These are phyloP conservation scores for Eucalyptus dawsonii DNA, from an alignment of 345 rosid species.

Conservation along the genomic window DNA sequence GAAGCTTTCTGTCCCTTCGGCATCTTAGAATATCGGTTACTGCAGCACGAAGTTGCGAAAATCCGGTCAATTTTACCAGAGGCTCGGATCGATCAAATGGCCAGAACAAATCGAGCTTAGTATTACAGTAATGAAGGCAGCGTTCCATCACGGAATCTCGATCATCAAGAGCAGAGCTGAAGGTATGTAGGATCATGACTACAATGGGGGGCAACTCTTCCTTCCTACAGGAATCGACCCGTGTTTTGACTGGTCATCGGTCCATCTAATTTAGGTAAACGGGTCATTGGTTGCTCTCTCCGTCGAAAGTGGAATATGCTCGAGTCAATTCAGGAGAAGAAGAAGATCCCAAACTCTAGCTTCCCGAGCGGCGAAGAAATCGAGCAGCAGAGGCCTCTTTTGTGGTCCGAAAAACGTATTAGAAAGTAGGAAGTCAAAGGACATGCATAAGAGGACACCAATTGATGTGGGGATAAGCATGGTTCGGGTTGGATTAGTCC, in stretches of 20 bases:
- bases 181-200: not conserved
- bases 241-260: not conserved
- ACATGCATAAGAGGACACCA: not conserved
- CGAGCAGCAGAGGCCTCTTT: not conserved
- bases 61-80: not conserved
- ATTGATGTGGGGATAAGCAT: no score
- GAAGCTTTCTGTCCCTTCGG: not conserved
- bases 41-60: not conserved
- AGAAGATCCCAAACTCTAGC: not conserved
- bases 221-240: not conserved
- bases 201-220: no score
- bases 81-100: not conserved
- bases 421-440: not conserved
- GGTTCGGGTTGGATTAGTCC: no score
- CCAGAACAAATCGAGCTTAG: not conserved
- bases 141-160: not conserved
- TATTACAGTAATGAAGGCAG: not conserved
- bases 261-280: not conserved
- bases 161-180: not conserved
- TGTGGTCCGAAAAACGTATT: not conserved
- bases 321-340: not conserved
- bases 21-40: not conserved
- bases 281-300: not conserved
- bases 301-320: not conserved
- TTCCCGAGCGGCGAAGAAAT: not conserved